Percentiles rank a stretch among this genome's conserved stretches.
Evolutionary conservation across 1,284 basidiomycete genomes (phyloP).

Genomic region (Ceratobasidium sp.): DNA sequence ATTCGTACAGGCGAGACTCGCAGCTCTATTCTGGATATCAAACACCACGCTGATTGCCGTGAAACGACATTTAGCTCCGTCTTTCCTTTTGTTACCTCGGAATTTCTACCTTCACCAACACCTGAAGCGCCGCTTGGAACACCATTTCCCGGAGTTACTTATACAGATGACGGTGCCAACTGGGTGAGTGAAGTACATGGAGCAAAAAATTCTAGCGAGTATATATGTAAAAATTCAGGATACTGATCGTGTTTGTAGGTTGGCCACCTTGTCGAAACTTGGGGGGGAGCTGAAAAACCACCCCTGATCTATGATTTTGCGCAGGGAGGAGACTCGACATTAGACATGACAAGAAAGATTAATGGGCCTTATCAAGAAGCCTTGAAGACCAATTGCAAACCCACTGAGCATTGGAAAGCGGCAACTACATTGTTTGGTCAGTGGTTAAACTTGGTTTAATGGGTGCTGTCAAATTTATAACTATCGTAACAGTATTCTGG

Average conservation of each 20-base stretch:
- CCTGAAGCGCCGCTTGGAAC: constrained; percentile 37
- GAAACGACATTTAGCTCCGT: constrained; percentile 11
- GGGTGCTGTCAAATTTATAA: background rate
- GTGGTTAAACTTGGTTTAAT: background rate
- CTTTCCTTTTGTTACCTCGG: background rate
- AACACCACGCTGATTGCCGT: background rate
- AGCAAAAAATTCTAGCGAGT: background rate
- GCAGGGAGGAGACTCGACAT: constrained; percentile 44
- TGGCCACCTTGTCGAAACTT: constrained; percentile 29
- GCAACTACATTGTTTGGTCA: constrained; percentile 41
- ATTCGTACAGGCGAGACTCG: constrained; percentile 27
- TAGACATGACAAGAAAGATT: constrained; percentile 26
- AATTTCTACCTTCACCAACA: constrained; percentile 15
- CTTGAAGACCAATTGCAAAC: background rate
- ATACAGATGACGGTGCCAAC: constrained; percentile 31
- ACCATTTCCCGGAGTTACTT: constrained; percentile 37
- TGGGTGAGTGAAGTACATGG: background rate
- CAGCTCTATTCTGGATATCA: background rate
- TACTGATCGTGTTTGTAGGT: constrained; percentile 22
- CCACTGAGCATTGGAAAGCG: constrained; percentile 24
- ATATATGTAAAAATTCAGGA: background rate
- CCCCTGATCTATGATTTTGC: constrained; percentile 46
- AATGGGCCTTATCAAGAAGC: constrained; percentile 10
- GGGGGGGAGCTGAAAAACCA: constrained; percentile 2
- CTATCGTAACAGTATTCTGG: constrained; percentile 38